These are phyloP conservation scores for Picochlorum sp. DNA, from an alignment of 139 green algal species.

Conservation along the genomic window DNA sequence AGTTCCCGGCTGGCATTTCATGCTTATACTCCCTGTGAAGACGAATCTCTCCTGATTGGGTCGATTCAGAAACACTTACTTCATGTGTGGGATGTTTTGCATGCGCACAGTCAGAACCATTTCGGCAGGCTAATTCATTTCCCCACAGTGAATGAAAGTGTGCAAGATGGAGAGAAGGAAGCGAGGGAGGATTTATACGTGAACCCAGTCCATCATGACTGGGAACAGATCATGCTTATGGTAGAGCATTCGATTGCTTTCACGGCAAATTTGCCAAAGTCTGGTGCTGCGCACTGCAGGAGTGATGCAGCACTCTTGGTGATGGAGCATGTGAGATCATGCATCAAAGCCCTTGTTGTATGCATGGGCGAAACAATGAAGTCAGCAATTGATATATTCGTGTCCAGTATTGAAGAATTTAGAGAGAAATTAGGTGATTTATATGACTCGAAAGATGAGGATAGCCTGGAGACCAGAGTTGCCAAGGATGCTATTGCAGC, in stretches of 20 bases:
- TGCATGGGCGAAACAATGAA: conserved; percentile 14
- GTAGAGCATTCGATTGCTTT: conserved; percentile 20
- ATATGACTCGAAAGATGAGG: too few species aligned
- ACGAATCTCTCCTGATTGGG: conserved; percentile 7
- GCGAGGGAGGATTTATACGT: background rate
- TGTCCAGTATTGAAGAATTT: conserved; percentile 8
- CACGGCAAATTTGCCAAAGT: conserved; percentile 15
- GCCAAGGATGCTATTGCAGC: too few species aligned
- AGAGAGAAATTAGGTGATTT: background rate
- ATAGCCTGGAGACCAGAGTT: too few species aligned
- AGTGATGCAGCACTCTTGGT: conserved; percentile 19
- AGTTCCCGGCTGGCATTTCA: conserved; percentile 16
- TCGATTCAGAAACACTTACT: conserved; percentile 25
- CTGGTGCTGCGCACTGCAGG: conserved; percentile 14
- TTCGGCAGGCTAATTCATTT: conserved; percentile 25
- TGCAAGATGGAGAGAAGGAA: background rate
- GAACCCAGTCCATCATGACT: conserved; percentile 32
- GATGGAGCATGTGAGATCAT: conserved; percentile 25
- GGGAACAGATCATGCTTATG: conserved; percentile 22
- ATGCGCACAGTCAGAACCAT: conserved; percentile 28
- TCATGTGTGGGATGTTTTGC: conserved; percentile 27
- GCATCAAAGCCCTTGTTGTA: conserved; percentile 14
- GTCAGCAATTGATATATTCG: conserved; percentile 12
- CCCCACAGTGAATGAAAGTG: background rate
- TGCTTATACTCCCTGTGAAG: background rate